Evolutionary conservation across 225 moss, liverwort and hornwort species (phyloP).

Genomic region (Thuidium tamariscinum): DNA sequence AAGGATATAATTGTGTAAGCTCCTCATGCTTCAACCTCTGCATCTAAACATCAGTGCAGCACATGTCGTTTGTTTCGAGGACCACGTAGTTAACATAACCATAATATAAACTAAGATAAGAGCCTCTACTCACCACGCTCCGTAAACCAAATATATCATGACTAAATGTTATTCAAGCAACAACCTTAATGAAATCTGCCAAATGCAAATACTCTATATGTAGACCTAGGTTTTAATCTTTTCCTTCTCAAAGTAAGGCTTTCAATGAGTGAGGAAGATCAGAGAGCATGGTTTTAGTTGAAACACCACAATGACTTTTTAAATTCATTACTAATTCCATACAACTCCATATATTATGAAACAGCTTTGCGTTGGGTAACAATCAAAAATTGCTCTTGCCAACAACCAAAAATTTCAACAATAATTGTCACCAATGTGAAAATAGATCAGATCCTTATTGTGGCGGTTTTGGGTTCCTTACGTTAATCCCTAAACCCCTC

Average conservation of each 20-base stretch:
- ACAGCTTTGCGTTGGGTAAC: not conserved
- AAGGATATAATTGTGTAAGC: conserved; percentile 31
- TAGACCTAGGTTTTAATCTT: not conserved
- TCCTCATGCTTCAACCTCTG: not conserved
- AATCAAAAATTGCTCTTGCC: not conserved
- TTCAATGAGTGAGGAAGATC: not conserved
- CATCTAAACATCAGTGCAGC: not conserved
- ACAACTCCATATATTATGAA: not conserved
- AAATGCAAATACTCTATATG: not conserved
- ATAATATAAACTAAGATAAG: not conserved
- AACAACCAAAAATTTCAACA: not conserved
- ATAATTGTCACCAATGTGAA: not conserved
- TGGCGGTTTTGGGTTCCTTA: not conserved
- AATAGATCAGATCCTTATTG: not conserved
- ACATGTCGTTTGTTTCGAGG: not conserved
- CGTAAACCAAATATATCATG: not conserved
- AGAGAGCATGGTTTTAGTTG: not conserved
- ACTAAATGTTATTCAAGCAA: not conserved
- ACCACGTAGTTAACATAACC: not conserved
- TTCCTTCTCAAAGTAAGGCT: not conserved
- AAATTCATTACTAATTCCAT: not conserved
- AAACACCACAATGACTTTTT: not conserved
- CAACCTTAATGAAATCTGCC: not conserved
- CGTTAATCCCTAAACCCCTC: not conserved
- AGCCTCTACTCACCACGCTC: not conserved